Evolutionary conservation across 768 basidiomycete genomes (phyloP), one percentile per base, ranked within the genome.

Genomic region (Trametes cingulata): DNA sequence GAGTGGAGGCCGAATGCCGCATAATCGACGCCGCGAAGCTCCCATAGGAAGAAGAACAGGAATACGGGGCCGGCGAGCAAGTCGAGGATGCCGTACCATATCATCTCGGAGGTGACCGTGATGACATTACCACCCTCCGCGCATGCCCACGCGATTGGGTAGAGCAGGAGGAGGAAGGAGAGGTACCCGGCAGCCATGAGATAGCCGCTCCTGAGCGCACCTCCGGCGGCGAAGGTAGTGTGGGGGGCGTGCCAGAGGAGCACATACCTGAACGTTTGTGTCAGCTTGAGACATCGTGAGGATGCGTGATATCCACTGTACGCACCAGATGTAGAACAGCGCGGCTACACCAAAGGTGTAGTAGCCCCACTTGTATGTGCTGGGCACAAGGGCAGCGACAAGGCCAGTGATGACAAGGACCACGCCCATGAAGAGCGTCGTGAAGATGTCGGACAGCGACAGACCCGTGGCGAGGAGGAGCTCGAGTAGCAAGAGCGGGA

Each of bases 81-180:
- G 43, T 78, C 77, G 56, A 78, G 74, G 56, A 84, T 74, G 49
- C 82, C 83, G 69, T 83, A 84, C 68, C 76, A 80, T 58, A 82
- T 72, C 80, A 83, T 84, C 70, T 85, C 83, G 4, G 75, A 72
- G 39, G 78, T 77, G 24, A 80, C 75, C 5, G 76, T 65, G 66
- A 86, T 85, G 56, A 73, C 75, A 69, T 83, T 80, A 6, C 75
- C 74, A 15, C 83, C 83, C 55, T 84, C 83, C 24, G 77, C 76
- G 29, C 82, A 72, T 49, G 78, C 83, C 84, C 84, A 85, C 24
- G 75, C 76, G 61, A 86, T 78, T 10, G 85, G 81, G 72, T 85
- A 85, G n/a, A 83, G 63, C 57, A 80, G 56, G 80, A 82, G 84
- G 64, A 85, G 73, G 71, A 83, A 76, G n/a, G 78, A 74, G 60